Evolutionary conservation across 345 rosid species (phyloP).

Genomic region (Populus deltoides): DNA sequence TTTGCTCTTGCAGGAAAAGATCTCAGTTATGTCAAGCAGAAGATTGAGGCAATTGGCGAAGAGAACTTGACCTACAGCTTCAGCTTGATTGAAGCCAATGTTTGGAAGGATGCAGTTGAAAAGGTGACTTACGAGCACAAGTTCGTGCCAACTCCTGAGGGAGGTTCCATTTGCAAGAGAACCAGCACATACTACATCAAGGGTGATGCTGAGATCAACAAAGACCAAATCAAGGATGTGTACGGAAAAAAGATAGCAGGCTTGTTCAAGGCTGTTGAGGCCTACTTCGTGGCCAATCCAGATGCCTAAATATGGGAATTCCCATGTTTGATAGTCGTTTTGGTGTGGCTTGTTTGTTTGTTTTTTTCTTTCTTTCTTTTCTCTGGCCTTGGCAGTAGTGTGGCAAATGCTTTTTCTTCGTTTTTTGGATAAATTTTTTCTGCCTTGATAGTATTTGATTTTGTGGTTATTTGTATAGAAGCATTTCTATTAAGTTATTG

Average conservation of each 20-base stretch:
- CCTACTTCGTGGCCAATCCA: not conserved
- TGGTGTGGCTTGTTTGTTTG: too few species aligned
- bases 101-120: not conserved
- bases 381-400: too few species aligned
- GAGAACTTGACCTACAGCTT: too few species aligned
- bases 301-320: not conserved
- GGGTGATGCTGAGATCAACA: not conserved
- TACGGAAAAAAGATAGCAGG: not conserved
- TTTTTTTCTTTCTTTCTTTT: too few species aligned
- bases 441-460: too few species aligned
- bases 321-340: too few species aligned
- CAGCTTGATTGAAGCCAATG: too few species aligned
- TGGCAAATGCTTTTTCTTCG: too few species aligned
- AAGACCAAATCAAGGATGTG: not conserved
- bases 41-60: too few species aligned
- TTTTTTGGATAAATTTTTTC: too few species aligned
- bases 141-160: not conserved
- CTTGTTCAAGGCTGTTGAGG: constrained; percentile 5
- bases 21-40: not conserved
- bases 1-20: not conserved
- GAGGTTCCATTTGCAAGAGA: constrained; percentile 6
- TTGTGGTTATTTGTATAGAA: too few species aligned
- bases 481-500: too few species aligned
- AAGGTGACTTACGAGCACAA: not conserved
- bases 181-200: not conserved